A percentile compares a stretch with the other conserved stretches of the same genome.
Evolutionary conservation across 23 red algal genomes (phyloP).

Genomic region (Gracilaria vermiculophylla): DNA sequence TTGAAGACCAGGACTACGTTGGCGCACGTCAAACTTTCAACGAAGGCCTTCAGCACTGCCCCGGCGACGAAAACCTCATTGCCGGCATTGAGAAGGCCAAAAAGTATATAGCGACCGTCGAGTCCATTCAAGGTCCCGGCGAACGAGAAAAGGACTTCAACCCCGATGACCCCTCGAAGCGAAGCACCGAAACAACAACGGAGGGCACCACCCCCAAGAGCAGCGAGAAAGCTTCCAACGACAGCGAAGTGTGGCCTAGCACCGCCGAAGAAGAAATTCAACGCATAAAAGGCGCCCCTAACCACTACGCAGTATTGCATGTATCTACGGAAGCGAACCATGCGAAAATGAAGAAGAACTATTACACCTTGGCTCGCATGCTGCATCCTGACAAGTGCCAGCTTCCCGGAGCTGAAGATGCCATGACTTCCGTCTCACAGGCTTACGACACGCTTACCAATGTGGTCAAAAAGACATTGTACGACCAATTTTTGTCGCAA

Average conservation of each 20-base stretch:
- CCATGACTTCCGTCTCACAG: slow-evolving; percentile 83
- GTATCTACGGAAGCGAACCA: slow-evolving; percentile 62
- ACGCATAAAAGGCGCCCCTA: slow-evolving; percentile 61
- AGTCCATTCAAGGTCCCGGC: slow-evolving; percentile 53
- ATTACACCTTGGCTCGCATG: slow-evolving; percentile 83
- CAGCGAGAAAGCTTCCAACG: slow-evolving; percentile 2
- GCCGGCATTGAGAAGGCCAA: slow-evolving; percentile 42
- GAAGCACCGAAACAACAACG: slow-evolving; percentile 6
- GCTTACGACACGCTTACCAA: slow-evolving; percentile 95
- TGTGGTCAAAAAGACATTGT: slow-evolving; percentile 86
- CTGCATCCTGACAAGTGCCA: slow-evolving; percentile 97
- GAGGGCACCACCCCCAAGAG: slow-evolving; percentile 20
- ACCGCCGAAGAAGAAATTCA: slow-evolving; percentile 66
- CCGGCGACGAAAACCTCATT: slow-evolving; percentile 62
- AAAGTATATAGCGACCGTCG: slow-evolving; percentile 31
- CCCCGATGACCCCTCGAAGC: slow-evolving; percentile 2
- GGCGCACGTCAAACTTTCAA: slow-evolving; percentile 49
- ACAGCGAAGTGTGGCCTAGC: slow-evolving; percentile 39
- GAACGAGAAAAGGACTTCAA: slow-evolving; percentile 39
- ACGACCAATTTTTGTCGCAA: slow-evolving; percentile 92
- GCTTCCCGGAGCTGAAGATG: slow-evolving; percentile 74
- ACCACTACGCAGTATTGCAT: slow-evolving; percentile 89
- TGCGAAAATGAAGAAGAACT: slow-evolving; percentile 92
- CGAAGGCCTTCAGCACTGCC: slow-evolving; percentile 58
- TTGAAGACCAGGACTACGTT: slow-evolving; percentile 52